Base-by-base conservation (phyloP, 2,329 filamentous ascomycete species). In the Hymenoscyphus albidus region DNA sequence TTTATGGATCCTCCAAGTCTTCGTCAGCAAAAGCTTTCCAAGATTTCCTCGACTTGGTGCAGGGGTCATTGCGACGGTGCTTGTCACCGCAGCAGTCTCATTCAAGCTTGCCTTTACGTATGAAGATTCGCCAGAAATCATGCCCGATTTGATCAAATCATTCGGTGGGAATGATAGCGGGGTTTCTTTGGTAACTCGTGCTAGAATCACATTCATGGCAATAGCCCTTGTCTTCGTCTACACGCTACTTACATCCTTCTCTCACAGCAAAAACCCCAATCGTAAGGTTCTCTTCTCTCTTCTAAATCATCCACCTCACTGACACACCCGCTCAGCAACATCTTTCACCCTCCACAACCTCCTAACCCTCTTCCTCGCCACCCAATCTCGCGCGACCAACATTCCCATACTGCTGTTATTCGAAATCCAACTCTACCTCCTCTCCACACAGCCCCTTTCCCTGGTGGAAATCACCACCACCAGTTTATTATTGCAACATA, bases 101-200 rank as follows among this genome's bases (percentile, higher is more conserved):
- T 99, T 98, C 82, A 99, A 99, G 78, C 79, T 97, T 31, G 88
- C 89, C 1, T 98, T 97, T 74, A 95, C 93, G 0, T 85, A 87
- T 58, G 88, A 92, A 62, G 95, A 98, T 76, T 91, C 93, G 0
- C 93, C 94, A 0, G 95, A 98, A 75, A 81, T 97, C 9, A 80
- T 94, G 31, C 76, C 78, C 16, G 73, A 78, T 3, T 65, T 80
- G 22, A 76, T 79, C 9, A 75, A 72, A 59, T 64, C 62, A 4
- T 70, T 75, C 57, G 70, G 69, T 16, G 68, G 70, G 14, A 67
- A 69, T 51, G 67, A 18, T 38, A 65, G 57, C 39, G 71, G 67
- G 9, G 62, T 73, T 13, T 67, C 70, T 14, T 64, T 76, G 35
- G 69, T 76, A 16, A 57, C 64, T 2, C 65, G 70, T 73, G 80